phyloP scores from a whole-genome alignment of 2,329 filamentous ascomycete species.

The Colletotrichum shisoi region DNA sequence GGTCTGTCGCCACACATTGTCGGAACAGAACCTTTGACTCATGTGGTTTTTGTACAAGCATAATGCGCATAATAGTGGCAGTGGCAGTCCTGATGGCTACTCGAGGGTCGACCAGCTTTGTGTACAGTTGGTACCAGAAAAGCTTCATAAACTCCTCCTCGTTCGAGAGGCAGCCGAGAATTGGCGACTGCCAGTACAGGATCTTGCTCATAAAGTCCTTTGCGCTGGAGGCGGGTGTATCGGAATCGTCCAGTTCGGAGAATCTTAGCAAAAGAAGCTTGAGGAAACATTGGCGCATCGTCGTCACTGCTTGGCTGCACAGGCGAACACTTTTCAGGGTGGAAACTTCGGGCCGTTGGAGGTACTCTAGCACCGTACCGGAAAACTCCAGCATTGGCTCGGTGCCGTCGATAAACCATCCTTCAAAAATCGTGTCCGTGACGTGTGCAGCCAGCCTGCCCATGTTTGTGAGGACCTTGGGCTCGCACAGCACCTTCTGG shows the following conservation, averaged over 20 bases:
- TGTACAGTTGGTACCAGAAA: conserved; percentile 92
- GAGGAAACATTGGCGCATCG: conserved; percentile 79
- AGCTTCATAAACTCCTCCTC: conserved; percentile 85
- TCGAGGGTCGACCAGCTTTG: conserved; percentile 78
- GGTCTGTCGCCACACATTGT: conserved; percentile 73
- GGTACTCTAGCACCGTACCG: conserved; percentile 83
- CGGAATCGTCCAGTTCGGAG: conserved; percentile 78
- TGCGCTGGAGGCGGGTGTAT: conserved; percentile 67
- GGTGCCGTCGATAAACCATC: conserved; percentile 92
- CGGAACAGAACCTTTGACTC: conserved; percentile 79
- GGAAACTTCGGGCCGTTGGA: conserved; percentile 84
- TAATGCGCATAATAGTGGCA: conserved; percentile 86
- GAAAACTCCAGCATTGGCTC: conserved; percentile 85
- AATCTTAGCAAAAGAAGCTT: conserved; percentile 80
- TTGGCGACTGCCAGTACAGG: conserved; percentile 93
- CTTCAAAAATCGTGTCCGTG: conserved; percentile 90
- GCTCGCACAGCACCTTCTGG: conserved; percentile 77
- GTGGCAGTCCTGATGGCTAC: conserved; percentile 75
- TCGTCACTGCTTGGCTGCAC: conserved; percentile 81
- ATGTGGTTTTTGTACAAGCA: conserved; percentile 90
- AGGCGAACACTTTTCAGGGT: conserved; percentile 87
- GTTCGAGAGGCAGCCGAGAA: conserved; percentile 77
- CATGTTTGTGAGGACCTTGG: conserved; percentile 85
- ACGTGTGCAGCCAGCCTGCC: conserved; percentile 81
- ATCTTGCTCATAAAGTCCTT: conserved; percentile 82